Conservation (phyloP, 1,284 basidiomycete species). For the Cryptococcus sp. region DNA sequence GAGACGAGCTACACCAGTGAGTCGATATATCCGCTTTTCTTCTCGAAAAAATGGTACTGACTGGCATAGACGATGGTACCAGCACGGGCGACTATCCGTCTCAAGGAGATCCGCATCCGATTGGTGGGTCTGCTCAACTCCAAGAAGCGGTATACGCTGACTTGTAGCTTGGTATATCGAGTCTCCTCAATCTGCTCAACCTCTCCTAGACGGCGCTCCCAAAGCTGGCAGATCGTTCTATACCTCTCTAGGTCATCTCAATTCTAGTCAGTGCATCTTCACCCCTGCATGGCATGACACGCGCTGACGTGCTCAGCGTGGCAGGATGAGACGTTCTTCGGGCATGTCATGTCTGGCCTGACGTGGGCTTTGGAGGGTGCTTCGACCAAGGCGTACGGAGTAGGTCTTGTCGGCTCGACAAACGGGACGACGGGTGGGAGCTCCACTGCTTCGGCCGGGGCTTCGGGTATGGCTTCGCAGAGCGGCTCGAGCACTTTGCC, state of each 20-base stretch:
- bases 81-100: constrained; percentile 32
- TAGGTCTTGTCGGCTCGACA: constrained; percentile 31
- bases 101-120: constrained; percentile 33
- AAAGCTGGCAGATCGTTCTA: constrained; percentile 71
- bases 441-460: background rate
- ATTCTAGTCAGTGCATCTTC: constrained; percentile 50
- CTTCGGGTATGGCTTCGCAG: background rate
- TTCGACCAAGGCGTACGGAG: constrained; percentile 45
- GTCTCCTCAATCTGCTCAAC: constrained; percentile 55
- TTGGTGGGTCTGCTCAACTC: constrained; percentile 4
- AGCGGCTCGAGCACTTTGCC: background rate
- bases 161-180: constrained; percentile 72
- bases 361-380: constrained; percentile 59
- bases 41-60: background rate
- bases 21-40: constrained; percentile 14
- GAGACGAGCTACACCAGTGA: constrained; percentile 60
- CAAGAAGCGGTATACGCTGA: background rate
- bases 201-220: constrained; percentile 35
- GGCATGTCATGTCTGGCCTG: constrained; percentile 67
- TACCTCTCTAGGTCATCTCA: constrained; percentile 69
- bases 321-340: constrained; percentile 58
- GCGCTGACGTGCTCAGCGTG: constrained; percentile 24
- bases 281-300: background rate
- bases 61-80: constrained; percentile 28
- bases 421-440: constrained; percentile 9